Evolutionary conservation across 1,284 basidiomycete genomes (phyloP).

Genomic region (Dichomitus squalens): DNA sequence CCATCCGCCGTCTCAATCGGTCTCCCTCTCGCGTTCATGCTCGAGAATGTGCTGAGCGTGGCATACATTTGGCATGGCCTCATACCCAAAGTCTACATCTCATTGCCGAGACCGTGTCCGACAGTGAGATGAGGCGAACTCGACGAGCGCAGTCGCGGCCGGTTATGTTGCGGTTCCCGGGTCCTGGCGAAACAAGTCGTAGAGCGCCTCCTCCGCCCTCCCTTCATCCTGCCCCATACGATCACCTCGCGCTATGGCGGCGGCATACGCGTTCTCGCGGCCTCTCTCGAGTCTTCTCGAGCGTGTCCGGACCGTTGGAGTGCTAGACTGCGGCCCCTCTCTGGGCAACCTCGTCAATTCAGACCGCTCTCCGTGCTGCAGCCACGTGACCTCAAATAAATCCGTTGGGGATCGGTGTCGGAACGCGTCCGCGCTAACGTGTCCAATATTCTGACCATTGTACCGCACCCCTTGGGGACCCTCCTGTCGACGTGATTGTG

Average conservation of each 20-base stretch:
- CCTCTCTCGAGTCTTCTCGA: constrained; percentile 24
- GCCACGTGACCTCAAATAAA: constrained; percentile 15
- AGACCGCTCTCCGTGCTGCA: not conserved
- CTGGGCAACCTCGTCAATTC: too few species aligned
- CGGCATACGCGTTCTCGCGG: not conserved
- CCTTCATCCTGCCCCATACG: not conserved
- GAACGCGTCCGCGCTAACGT: not conserved
- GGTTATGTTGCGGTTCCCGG: constrained; percentile 8
- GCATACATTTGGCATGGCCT: too few species aligned
- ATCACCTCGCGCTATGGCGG: not conserved
- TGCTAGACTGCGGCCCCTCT: not conserved
- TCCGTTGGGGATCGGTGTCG: constrained; percentile 19
- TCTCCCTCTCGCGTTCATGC: not conserved
- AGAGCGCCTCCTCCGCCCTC: constrained; percentile 7
- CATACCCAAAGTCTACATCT: not conserved
- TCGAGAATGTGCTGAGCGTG: not conserved
- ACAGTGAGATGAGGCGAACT: too few species aligned
- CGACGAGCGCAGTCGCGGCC: not conserved
- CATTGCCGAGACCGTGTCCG: not conserved
- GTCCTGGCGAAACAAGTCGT: constrained; percentile 8
- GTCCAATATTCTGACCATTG: not conserved
- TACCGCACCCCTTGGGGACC: not conserved
- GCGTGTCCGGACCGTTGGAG: constrained; percentile 5
- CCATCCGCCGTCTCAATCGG: not conserved
- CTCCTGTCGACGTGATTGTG: not conserved